Evolutionary conservation across 768 basidiomycete genomes (phyloP).

Genomic region (Termitomyces titanicus): DNA sequence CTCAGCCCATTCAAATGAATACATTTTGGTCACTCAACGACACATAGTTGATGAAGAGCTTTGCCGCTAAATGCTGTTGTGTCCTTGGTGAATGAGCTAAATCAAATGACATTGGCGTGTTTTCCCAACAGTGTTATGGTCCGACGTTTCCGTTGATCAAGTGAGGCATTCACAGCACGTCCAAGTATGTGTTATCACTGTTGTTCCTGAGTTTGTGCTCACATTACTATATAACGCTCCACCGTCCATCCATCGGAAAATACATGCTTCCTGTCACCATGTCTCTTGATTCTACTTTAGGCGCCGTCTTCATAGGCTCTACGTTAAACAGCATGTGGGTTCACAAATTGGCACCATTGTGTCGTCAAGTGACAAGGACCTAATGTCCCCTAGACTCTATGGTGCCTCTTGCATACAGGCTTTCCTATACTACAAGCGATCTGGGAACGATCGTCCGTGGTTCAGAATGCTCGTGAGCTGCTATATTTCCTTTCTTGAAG

Average conservation of each 20-base stretch:
- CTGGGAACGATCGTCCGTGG: background rate
- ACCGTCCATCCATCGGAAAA: background rate
- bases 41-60: too few relatives aligned
- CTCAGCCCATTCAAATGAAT: too few relatives aligned
- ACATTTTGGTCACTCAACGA: too few relatives aligned
- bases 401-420: slow-evolving; percentile 2
- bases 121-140: background rate
- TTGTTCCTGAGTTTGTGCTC: background rate
- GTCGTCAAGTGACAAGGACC: too few relatives aligned
- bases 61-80: too few relatives aligned
- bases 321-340: background rate
- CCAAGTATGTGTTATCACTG: background rate
- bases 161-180: background rate
- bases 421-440: slow-evolving; percentile 5
- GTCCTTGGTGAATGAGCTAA: background rate
- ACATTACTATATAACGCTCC: background rate
- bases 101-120: background rate
- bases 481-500: background rate
- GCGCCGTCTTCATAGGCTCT: background rate
- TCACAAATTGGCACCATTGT: background rate
- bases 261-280: background rate
- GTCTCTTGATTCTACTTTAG: background rate
- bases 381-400: background rate
- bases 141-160: background rate
- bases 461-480: background rate